Percentiles rank a stretch among this genome's conserved stretches.
Evolutionary conservation across 225 moss, liverwort and hornwort genomes (phyloP).

Genomic region (Bryum argenteum): DNA sequence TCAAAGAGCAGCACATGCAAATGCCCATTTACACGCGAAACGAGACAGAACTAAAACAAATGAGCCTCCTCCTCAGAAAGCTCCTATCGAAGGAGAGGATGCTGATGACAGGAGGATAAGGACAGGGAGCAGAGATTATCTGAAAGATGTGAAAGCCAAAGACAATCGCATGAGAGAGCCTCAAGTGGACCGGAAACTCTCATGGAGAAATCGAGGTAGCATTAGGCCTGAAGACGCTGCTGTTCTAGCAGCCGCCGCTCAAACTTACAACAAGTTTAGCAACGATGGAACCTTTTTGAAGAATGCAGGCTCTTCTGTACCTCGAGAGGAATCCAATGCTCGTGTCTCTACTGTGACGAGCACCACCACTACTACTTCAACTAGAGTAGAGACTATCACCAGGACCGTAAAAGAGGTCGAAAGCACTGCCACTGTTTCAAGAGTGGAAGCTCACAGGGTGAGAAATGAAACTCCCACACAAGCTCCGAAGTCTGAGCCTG

Average conservation of each 20-base stretch:
- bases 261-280: slow-evolving; percentile 68
- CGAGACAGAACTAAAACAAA: slow-evolving; percentile 61
- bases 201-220: slow-evolving; percentile 70
- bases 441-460: slow-evolving; percentile 44
- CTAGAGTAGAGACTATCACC: slow-evolving; percentile 34
- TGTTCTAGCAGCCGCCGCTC: slow-evolving; percentile 60
- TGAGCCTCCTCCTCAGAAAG: slow-evolving; percentile 11
- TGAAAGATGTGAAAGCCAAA: slow-evolving; percentile 61
- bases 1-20: slow-evolving; percentile 84
- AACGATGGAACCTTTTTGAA: slow-evolving; percentile 76
- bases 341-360: slow-evolving; percentile 36
- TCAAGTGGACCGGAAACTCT: slow-evolving; percentile 58
- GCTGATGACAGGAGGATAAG: slow-evolving; percentile 54
- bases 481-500: slow-evolving; percentile 31
- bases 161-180: slow-evolving; percentile 77
- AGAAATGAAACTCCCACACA: slow-evolving; percentile 17
- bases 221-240: slow-evolving; percentile 80
- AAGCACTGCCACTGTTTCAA: slow-evolving; percentile 27
- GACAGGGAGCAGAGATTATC: slow-evolving; percentile 56
- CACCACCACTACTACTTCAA: slow-evolving; percentile 37
- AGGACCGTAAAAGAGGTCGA: slow-evolving; percentile 37
- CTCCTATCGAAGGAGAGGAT: slow-evolving; percentile 45
- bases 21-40: slow-evolving; percentile 87
- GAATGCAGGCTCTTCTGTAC: slow-evolving; percentile 37
- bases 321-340: slow-evolving; percentile 23